Conservation (phyloP, 805 yeast species). For the Saccharomyces kudriavzevii region DNA sequence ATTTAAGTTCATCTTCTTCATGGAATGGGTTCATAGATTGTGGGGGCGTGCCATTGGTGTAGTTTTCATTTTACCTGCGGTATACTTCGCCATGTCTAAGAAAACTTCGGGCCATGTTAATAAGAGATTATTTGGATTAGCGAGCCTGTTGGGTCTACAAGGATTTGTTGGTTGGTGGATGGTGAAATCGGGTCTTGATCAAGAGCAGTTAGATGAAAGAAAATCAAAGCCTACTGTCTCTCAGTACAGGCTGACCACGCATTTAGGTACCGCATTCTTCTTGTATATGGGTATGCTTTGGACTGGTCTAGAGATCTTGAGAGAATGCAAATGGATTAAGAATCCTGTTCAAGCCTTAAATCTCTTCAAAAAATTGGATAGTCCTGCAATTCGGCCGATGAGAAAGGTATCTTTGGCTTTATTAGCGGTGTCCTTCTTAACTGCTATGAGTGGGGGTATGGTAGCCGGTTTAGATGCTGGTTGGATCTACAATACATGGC, state of each 20-base stretch:
- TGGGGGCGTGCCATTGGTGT: conserved; percentile 88
- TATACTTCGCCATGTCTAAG: conserved; percentile 63
- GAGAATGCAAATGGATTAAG: conserved; percentile 61
- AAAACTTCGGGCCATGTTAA: conserved; percentile 63
- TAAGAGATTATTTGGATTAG: conserved; percentile 58
- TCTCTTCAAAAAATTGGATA: conserved; percentile 50
- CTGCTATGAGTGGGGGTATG: conserved; percentile 96
- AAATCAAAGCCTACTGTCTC: conserved; percentile 95
- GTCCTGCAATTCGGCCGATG: conserved; percentile 50
- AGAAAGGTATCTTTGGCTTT: conserved; percentile 50
- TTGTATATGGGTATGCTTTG: conserved; percentile 83
- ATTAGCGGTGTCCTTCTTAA: conserved; percentile 63
- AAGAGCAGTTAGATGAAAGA: conserved; percentile 65
- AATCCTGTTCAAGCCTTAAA: conserved; percentile 52
- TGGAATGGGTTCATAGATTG: conserved; percentile 97
- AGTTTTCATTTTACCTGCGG: conserved; percentile 74
- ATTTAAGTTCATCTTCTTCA: conserved; percentile 85
- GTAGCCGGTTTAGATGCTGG: conserved; percentile 99
- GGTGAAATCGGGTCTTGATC: conserved; percentile 92
- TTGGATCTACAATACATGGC: conserved; percentile 88
- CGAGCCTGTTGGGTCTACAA: conserved; percentile 78
- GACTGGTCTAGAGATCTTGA: conserved; percentile 78
- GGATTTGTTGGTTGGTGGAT: conserved; percentile 99
- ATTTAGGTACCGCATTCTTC: conserved; percentile 84
- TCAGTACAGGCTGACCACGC: conserved; percentile 88